Base-by-base conservation (phyloP, 768 basidiomycete species). In the Leccinum disarticulatum region DNA sequence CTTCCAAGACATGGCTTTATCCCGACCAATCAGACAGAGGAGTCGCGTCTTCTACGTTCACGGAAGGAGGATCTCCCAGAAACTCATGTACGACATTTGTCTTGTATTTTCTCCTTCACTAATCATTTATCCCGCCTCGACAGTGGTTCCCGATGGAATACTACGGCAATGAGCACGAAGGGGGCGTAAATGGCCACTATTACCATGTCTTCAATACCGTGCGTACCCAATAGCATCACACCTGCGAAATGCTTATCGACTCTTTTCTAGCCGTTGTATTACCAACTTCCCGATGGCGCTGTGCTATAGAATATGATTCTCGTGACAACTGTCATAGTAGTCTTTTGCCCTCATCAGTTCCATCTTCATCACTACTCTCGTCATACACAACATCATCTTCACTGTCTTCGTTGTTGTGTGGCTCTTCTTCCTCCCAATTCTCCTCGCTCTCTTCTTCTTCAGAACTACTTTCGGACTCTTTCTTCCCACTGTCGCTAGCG, bases 111-210 rank as follows among this genome's bases (percentile, higher is more conserved):
- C 15, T 27, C 2, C 19, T 14, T 31, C 41, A n/a, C 28, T 30
- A 9, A 22, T 5, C 15, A 9, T 60, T 67, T 17, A 68, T 46
- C 15, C 46, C 7, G 15, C 51, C 51, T 1, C 33, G 49, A 36
- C 56, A 90, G 88, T 91, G 90, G 90, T 88, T 92, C 78, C 86
- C 89, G 1, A 79, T 84, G 79, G 81, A 80, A 58, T 92, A 89
- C 67, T 86, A 86, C 63, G 86, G 83, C 0, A 76, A 81, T 60
- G 75, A 79, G 43, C 65, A 74, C 41, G 61, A 73, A 25, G 85
- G 84, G 15, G 88, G 88, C 1, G 82, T 84, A 41, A 82, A 86
- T 61, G 87, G 87, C 0, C 90, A 91, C 68, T 84, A 77, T 61
- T 91, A 92, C 66, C 88, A 91, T 75, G 90, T 91, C 14, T 91